phyloP scores from a whole-genome alignment of 2,329 filamentous ascomycete species.

The Pseudogymnoascus sp. region DNA sequence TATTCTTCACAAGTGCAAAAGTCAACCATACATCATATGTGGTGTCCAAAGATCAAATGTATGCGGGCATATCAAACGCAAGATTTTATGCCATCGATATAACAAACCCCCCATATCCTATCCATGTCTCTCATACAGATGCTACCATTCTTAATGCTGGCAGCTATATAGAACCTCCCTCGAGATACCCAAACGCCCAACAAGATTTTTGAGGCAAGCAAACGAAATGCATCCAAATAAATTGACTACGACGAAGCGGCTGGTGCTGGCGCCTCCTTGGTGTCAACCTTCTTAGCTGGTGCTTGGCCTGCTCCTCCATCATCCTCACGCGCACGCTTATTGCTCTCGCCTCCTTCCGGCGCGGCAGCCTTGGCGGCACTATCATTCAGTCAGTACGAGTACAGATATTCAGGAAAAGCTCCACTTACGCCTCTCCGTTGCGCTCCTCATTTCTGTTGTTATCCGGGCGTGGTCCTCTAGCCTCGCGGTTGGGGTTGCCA shows the following conservation, averaged over 20 bases:
- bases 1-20: slow-evolving; percentile 4
- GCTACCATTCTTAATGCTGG: slow-evolving; percentile 2
- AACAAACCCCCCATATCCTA: slow-evolving; percentile 5
- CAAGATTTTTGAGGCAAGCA: slow-evolving; percentile 2
- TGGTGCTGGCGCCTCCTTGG: slow-evolving; percentile 20
- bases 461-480: slow-evolving; percentile 28
- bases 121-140: slow-evolving; percentile 9
- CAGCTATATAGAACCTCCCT: slow-evolving; percentile 5
- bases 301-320: slow-evolving; percentile 38
- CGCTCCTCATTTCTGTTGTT: slow-evolving; percentile 28
- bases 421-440: slow-evolving; percentile 20
- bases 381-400: neutral
- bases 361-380: neutral
- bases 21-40: neutral
- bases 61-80: slow-evolving; percentile 11
- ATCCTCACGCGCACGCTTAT: slow-evolving; percentile 33
- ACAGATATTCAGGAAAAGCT: slow-evolving; percentile 10
- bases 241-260: slow-evolving; percentile 20
- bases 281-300: slow-evolving; percentile 55
- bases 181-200: slow-evolving; percentile 5
- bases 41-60: slow-evolving; percentile 8
- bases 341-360: slow-evolving; percentile 16
- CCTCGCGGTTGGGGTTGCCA: slow-evolving; percentile 29
- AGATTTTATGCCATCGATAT: slow-evolving; percentile 4
- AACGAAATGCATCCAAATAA: slow-evolving; percentile 5